Evolutionary conservation across 805 yeast species (phyloP).

Genomic region (Ogataea ramenticola): DNA sequence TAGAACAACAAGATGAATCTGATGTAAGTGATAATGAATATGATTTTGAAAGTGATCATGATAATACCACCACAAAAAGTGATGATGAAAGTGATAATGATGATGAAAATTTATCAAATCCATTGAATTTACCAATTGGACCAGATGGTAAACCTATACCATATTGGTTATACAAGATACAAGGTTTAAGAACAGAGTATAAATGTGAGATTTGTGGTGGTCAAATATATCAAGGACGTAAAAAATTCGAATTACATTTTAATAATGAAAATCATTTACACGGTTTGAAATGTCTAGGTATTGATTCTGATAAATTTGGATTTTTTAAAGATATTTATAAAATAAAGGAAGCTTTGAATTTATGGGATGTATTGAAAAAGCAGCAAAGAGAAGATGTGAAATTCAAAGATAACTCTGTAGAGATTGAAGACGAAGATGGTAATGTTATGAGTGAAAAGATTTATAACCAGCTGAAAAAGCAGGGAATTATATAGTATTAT

Average conservation of each 20-base stretch:
- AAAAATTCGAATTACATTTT: slow-evolving; percentile 69
- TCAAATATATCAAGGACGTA: slow-evolving; percentile 62
- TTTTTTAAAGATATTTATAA: slow-evolving; percentile 57
- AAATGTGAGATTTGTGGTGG: slow-evolving; percentile 87
- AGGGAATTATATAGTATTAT: slow-evolving; percentile 38
- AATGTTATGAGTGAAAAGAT: slow-evolving; percentile 84
- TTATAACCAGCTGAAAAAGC: slow-evolving; percentile 78
- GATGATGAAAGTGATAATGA: slow-evolving; percentile 27
- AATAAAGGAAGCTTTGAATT: slow-evolving; percentile 58
- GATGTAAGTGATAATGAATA: slow-evolving; percentile 25
- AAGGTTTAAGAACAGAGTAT: slow-evolving; percentile 70
- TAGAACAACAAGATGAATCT: slow-evolving; percentile 38
- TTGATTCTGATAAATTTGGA: slow-evolving; percentile 36
- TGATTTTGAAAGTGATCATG: slow-evolving; percentile 13
- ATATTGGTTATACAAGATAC: slow-evolving; percentile 83
- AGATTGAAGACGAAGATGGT: slow-evolving; percentile 90
- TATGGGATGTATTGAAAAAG: slow-evolving; percentile 43
- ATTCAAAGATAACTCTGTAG: slow-evolving; percentile 50
- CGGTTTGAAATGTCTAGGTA: slow-evolving; percentile 72
- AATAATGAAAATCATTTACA: slow-evolving; percentile 55
- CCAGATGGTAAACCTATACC: slow-evolving; percentile 92
- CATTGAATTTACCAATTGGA: slow-evolving; percentile 67
- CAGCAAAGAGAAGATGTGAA: slow-evolving; percentile 30
- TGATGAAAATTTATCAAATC: slow-evolving; percentile 30
- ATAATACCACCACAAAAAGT: slow-evolving; percentile 15